phyloP scores from a whole-genome alignment of 768 basidiomycete genomes.

The Suillus cothurnatus region DNA sequence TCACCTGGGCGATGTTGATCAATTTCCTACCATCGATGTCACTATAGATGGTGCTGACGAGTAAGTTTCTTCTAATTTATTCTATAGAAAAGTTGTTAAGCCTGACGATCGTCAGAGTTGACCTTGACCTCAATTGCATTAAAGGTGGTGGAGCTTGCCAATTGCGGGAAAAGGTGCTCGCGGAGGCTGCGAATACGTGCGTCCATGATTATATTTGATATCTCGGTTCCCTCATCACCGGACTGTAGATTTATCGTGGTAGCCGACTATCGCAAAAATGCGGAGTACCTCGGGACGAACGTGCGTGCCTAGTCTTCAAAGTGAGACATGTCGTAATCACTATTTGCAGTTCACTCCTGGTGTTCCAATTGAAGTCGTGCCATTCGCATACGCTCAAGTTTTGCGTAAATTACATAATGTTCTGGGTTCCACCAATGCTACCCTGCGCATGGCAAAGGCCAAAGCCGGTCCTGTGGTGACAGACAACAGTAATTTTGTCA shows the following conservation, averaged over 20 bases:
- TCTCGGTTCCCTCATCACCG: conserved; percentile 1
- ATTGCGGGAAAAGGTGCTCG: conserved; percentile 94
- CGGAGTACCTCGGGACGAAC: conserved; percentile 74
- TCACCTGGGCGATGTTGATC: conserved; percentile 84
- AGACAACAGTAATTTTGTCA: conserved; percentile 97
- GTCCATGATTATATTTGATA: conserved; percentile 15
- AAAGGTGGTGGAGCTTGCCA: conserved; percentile 98
- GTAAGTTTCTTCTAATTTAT: conserved; percentile 45
- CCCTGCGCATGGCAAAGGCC: conserved; percentile 90
- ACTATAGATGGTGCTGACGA: conserved; percentile 98
- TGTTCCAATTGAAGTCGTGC: conserved; percentile 95
- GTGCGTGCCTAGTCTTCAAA: conserved; percentile 48
- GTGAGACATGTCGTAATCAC: conserved; percentile 3
- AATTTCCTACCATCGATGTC: conserved; percentile 90
- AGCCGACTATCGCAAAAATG: conserved; percentile 96
- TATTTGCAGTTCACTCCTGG: conserved; percentile 73
- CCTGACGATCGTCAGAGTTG: conserved; percentile 59
- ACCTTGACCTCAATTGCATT: conserved; percentile 85
- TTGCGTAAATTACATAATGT: conserved; percentile 65
- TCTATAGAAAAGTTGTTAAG: neutral
- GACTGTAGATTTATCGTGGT: conserved; percentile 76
- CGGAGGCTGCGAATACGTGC: conserved; percentile 89
- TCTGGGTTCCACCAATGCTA: conserved; percentile 68
- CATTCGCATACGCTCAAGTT: conserved; percentile 92
- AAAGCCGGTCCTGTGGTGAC: conserved; percentile 96